Evolutionary conservation across 768 basidiomycete genomes (phyloP), one percentile per base, ranked within the genome.

Genomic region (Naganishia kalamii): DNA sequence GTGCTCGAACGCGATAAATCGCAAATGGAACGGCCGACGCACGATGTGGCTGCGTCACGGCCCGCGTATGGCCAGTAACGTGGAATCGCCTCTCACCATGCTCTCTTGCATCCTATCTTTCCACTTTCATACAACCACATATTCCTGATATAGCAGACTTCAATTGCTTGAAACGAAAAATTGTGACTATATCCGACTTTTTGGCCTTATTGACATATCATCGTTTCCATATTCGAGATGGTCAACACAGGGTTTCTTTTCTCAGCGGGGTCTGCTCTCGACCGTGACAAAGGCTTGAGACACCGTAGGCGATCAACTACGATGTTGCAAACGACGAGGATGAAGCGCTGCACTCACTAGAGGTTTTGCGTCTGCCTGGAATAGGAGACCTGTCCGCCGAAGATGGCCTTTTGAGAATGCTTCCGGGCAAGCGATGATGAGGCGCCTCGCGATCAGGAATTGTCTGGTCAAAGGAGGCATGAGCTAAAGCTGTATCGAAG

Each of bases 1-100:
- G 77, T 77, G 29, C 79, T 81, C 2, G 75, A 78, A 41, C 33
- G 19, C 17, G 21, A 32, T 50, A 25, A 50, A n/a, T n/a, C n/a
- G n/a, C n/a, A n/a, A n/a, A n/a, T n/a, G n/a, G n/a, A n/a, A n/a
- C n/a, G n/a, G n/a, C n/a, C n/a, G n/a, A n/a, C n/a, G n/a, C n/a
- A n/a, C n/a, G n/a, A n/a, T n/a, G n/a, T n/a, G n/a, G n/a, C n/a
- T n/a, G n/a, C n/a, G n/a, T n/a, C n/a, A n/a, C n/a, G n/a, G n/a
- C n/a, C n/a, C n/a, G n/a, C n/a, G n/a, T n/a, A n/a, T n/a, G n/a
- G n/a, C n/a, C n/a, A n/a, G n/a, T n/a, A n/a, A n/a, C n/a, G n/a
- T n/a, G n/a, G n/a, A n/a, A n/a, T n/a, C n/a, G n/a, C n/a, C n/a
- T n/a, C n/a, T n/a, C n/a, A n/a, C n/a, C n/a, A n/a, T n/a, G n/a